A percentile compares a stretch with the other conserved stretches of the same genome.
Conservation (phyloP, 2,329 filamentous ascomycete genomes). For the Diaporthe eres region DNA sequence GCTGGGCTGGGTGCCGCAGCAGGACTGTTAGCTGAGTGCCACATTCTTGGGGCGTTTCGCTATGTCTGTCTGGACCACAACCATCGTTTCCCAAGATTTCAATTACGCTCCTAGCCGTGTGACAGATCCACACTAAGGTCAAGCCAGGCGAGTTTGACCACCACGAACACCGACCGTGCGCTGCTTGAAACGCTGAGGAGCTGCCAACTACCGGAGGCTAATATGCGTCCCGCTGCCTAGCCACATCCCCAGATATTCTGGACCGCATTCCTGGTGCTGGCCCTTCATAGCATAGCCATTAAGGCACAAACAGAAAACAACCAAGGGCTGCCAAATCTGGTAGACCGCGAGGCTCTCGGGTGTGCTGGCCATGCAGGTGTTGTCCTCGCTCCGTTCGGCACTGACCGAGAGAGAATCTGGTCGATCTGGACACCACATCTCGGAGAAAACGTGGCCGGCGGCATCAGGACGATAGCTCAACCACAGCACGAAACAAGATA, state of each 20-base stretch:
- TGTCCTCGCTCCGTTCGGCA: neutral
- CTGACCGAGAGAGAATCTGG: constrained; percentile 23
- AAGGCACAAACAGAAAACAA: constrained; percentile 13
- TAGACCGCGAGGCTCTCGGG: neutral
- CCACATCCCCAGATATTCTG: constrained; percentile 14
- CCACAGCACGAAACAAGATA: constrained; percentile 26
- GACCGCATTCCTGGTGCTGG: constrained; percentile 23
- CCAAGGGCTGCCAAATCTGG: constrained; percentile 16
- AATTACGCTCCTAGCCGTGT: constrained; percentile 30
- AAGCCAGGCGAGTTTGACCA: constrained; percentile 29
- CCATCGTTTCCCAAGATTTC: constrained; percentile 26
- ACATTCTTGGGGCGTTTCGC: constrained; percentile 28
- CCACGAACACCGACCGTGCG: constrained; percentile 31
- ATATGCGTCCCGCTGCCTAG: constrained; percentile 21
- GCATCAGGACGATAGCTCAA: neutral
- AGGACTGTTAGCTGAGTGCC: constrained; percentile 6
- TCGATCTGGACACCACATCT: neutral
- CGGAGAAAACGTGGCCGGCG: constrained; percentile 12
- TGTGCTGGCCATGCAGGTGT: neutral
- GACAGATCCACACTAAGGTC: constrained; percentile 31
- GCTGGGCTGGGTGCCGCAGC: neutral
- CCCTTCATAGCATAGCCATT: constrained; percentile 22
- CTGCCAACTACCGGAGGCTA: constrained; percentile 31
- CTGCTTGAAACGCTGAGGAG: constrained; percentile 28
- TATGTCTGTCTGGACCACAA: constrained; percentile 9